A percentile compares a stretch with the other conserved stretches of the same genome.
Conservation (phyloP, 345 rosid species). For the Murraya koenigii region DNA sequence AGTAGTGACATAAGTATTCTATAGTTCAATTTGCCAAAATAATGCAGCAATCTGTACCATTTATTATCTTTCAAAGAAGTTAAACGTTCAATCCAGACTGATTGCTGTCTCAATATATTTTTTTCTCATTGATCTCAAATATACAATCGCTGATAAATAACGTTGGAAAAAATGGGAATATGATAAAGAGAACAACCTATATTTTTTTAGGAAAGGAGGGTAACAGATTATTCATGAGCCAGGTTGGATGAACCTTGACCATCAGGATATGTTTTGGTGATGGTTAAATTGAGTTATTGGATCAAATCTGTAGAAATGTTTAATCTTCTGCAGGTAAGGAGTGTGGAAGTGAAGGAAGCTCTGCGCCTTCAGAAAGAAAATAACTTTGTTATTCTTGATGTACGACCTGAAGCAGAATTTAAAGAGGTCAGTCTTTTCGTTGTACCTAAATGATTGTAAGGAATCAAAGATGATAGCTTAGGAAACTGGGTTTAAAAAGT, state of each 20-base stretch:
- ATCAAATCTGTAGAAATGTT: neutral
- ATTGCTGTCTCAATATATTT: too few species aligned
- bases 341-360: constrained; percentile 98
- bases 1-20: too few species aligned
- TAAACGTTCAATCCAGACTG: too few species aligned
- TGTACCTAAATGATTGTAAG: neutral
- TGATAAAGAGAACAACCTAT: neutral
- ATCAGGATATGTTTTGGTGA: neutral
- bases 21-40: too few species aligned
- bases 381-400: constrained; percentile 95
- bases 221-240: neutral
- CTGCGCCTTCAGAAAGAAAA: constrained; percentile 90
- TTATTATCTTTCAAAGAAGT: too few species aligned
- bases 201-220: neutral
- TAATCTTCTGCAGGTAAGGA: constrained; percentile 58
- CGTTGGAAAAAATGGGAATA: neutral
- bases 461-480: neutral
- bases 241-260: neutral
- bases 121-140: too few species aligned
- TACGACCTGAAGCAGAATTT: constrained; percentile 90
- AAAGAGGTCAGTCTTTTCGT: constrained; percentile 58
- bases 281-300: neutral
- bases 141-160: too few species aligned
- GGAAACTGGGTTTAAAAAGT: neutral
- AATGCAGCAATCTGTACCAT: too few species aligned